Conservation (phyloP, 306 rosid species). For the Delonix regia region DNA sequence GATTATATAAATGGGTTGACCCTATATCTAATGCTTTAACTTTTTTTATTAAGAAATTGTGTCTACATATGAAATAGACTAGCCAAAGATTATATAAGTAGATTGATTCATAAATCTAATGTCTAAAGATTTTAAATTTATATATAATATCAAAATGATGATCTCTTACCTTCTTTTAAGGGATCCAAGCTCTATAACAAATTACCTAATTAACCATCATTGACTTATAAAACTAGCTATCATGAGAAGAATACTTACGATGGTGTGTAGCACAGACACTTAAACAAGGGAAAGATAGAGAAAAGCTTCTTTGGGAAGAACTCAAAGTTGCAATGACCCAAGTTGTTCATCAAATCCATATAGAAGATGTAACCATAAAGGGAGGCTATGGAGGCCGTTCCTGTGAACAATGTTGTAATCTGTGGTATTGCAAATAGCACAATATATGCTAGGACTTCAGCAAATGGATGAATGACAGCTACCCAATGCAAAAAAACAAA, state of each 20-base stretch:
- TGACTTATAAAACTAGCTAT: no score
- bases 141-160: no score
- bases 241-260: background rate
- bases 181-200: no score
- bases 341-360: background rate
- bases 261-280: background rate
- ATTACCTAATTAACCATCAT: no score
- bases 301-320: background rate
- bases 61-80: no score
- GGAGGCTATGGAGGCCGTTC: background rate
- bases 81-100: no score
- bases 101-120: no score
- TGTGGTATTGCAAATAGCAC: conserved; percentile 22
- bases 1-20: no score
- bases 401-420: background rate
- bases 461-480: conserved; percentile 66
- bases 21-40: no score
- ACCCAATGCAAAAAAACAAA: background rate
- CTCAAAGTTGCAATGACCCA: conserved; percentile 3
- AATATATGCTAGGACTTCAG: conserved; percentile 49
- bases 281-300: background rate
- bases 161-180: no score
- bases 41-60: no score
- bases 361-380: background rate
- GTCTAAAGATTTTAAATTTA: no score